A percentile compares a stretch with the other conserved stretches of the same genome.
phyloP scores from a whole-genome alignment of 306 rosid genomes.

The Begonia peltatifolia region DNA sequence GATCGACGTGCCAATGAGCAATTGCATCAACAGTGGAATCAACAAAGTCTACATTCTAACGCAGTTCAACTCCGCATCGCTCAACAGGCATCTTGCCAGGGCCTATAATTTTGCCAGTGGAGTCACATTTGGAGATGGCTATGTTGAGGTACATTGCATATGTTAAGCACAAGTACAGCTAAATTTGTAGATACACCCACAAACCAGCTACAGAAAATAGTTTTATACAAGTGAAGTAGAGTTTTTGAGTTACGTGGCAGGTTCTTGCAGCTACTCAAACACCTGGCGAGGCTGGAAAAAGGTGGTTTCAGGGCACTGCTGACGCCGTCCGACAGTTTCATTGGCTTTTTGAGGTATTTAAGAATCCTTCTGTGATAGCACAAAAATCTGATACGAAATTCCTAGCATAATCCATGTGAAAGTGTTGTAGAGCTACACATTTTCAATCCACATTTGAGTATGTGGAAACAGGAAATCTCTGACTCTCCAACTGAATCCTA shows the following conservation, averaged over 20 bases:
- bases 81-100: slow-evolving; percentile 79
- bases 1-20: slow-evolving; percentile 97
- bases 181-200: no score
- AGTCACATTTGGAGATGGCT: slow-evolving; percentile 74
- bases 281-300: slow-evolving; percentile 73
- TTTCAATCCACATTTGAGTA: no score
- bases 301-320: slow-evolving; percentile 94
- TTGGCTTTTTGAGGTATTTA: slow-evolving; percentile 88
- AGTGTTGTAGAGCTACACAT: no score
- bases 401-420: no score
- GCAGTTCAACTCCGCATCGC: slow-evolving; percentile 88
- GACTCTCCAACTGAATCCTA: no score
- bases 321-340: slow-evolving; percentile 99
- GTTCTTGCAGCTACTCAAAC: slow-evolving; percentile 99
- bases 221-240: neutral
- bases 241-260: slow-evolving; percentile 17
- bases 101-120: slow-evolving; percentile 75
- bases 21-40: slow-evolving; percentile 93
- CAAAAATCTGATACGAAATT: no score
- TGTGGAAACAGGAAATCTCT: no score
- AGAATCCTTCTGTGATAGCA: no score
- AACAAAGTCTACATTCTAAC: slow-evolving; percentile 90
- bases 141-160: slow-evolving; percentile 44
- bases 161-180: neutral
- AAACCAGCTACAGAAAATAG: no score